phyloP scores from a whole-genome alignment of 2,329 filamentous ascomycete species.

The Mycosphaerella arachidis region DNA sequence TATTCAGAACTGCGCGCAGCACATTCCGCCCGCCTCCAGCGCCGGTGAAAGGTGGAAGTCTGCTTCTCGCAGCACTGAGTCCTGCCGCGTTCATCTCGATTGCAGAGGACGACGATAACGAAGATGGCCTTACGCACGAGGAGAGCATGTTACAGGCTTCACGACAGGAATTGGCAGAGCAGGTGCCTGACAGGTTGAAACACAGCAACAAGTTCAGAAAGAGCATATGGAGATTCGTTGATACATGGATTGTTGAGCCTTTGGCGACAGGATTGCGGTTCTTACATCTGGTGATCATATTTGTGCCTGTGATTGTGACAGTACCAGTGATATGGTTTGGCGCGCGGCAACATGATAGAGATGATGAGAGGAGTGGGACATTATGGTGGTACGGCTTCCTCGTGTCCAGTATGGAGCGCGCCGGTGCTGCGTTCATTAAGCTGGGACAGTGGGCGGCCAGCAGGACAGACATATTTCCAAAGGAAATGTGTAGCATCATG shows the following conservation, averaged over 20 bases:
- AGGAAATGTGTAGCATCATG: constrained; percentile 87
- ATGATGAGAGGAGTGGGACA: constrained; percentile 74
- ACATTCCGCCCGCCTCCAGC: constrained; percentile 31
- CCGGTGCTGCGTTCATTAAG: constrained; percentile 97
- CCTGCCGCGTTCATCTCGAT: constrained; percentile 58
- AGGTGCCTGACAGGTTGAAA: constrained; percentile 57
- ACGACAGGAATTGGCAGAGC: constrained; percentile 68
- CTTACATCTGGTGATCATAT: constrained; percentile 78
- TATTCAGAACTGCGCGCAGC: constrained; percentile 21
- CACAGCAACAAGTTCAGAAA: constrained; percentile 57
- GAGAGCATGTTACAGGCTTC: constrained; percentile 83
- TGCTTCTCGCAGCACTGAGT: constrained; percentile 45
- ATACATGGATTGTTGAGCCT: constrained; percentile 73
- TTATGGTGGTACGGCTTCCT: constrained; percentile 94
- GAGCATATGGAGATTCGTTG: constrained; percentile 61
- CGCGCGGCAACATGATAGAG: constrained; percentile 54
- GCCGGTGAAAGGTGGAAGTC: constrained; percentile 33
- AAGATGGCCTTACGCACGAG: constrained; percentile 64
- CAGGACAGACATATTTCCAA: constrained; percentile 91
- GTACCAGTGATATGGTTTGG: constrained; percentile 82
- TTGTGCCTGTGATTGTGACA: constrained; percentile 79
- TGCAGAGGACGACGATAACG: constrained; percentile 44
- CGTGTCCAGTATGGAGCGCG: constrained; percentile 83
- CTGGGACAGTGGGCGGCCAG: constrained; percentile 98
- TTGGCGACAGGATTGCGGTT: constrained; percentile 84